A percentile compares a stretch with the other conserved stretches of the same genome.
phyloP scores from a whole-genome alignment of 2,329 filamentous ascomycete genomes.

The Aspergillus brunneoviolaceus region DNA sequence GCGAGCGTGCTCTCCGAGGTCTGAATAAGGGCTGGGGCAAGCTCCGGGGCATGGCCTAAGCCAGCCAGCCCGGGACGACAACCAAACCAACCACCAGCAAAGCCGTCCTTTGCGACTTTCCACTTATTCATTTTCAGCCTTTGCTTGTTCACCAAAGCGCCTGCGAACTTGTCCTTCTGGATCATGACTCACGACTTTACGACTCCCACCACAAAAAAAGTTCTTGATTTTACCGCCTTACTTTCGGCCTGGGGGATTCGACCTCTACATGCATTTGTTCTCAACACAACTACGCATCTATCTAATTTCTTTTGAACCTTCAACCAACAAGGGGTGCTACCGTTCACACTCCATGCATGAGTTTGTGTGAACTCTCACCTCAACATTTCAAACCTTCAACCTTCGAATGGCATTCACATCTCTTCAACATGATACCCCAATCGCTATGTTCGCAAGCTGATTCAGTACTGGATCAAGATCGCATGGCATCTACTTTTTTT shows the following conservation, averaged over 20 bases:
- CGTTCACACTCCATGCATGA: background rate
- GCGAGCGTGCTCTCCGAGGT: conserved; percentile 35
- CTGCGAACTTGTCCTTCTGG: background rate
- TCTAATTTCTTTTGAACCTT: background rate
- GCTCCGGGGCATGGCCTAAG: conserved; percentile 37
- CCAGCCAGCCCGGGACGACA: background rate
- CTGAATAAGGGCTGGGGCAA: conserved; percentile 44
- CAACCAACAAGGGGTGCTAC: background rate
- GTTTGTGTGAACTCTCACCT: background rate
- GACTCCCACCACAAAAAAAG: conserved; percentile 23
- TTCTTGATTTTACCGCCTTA: conserved; percentile 18
- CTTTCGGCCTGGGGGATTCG: background rate
- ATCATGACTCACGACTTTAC: conserved; percentile 26
- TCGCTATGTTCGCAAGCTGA: background rate
- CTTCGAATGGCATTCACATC: background rate
- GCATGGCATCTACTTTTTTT: background rate
- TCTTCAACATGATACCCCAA: conserved; percentile 13
- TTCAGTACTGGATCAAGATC: background rate
- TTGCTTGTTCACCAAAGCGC: conserved; percentile 7
- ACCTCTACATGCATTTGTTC: conserved; percentile 14
- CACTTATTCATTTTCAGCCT: background rate
- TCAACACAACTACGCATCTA: background rate
- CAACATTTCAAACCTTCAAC: background rate
- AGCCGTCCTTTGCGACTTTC: background rate
- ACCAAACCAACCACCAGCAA: background rate